Evolutionary conservation across 805 yeast species (phyloP), one percentile per base, ranked within the genome.

Genomic region (Kodamaea jinghongensis): DNA sequence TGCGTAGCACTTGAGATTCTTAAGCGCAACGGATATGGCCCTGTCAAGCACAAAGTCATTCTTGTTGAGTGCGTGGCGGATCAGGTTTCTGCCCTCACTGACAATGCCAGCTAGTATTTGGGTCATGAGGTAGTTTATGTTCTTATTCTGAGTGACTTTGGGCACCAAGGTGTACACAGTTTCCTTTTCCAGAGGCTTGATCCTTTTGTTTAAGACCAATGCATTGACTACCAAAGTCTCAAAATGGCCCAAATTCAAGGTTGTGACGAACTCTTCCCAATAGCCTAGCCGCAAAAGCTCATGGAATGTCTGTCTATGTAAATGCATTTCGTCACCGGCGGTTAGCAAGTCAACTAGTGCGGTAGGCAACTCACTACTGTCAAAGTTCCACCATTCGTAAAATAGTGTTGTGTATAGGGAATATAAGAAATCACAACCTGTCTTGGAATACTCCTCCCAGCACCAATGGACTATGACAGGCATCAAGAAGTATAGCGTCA

Each of bases 401-500:
- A 56, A 58, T 14, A 63, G 36, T 4, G 43, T 36, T 11, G 37
- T 45, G 42, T 43, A 45, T 14, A 54, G 29, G 11, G 47, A 31
- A 23, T 36, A 43, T 12, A 29, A 30, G 7, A 34, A 7, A 4
- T 23, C 20, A 12, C 28, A 15, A 2, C 16, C 25, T 13, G 29
- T 17, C 15, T 30, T 20, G 8, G 3, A 8, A 11, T 35, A 28
- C 27, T 29, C 28, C 25, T 39, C 42, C 38, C 38, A 39, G 9
- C 31, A 14, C 73, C 72, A 67, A 34, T 67, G 71, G 1, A 65
- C 47, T 2, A 67, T 41, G 0, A 58, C 55, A 1, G 73, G 73
- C 2, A 65, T 47, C 20, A 68, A 48, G 28, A 60, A 32, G 43
- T 55, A 67, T 17, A 66, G 44, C 10, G 56, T 44, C 43, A 43